Evolutionary conservation across 345 rosid genomes (phyloP).

Genomic region (Populus simonii): DNA sequence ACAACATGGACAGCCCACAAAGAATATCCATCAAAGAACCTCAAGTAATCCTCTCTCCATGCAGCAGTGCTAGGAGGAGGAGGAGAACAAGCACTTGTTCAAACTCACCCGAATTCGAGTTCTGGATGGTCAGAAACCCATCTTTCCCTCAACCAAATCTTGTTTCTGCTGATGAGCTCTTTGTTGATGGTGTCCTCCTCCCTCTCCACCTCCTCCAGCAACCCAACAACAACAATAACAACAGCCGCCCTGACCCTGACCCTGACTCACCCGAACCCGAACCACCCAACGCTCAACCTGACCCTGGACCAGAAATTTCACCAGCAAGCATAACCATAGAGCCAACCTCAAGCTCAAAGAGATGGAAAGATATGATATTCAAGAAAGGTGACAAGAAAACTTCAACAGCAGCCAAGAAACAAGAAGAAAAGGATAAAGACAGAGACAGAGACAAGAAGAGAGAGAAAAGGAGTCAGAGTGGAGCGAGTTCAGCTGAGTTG

Average conservation of each 20-base stretch:
- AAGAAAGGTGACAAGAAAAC: slow-evolving; percentile 46
- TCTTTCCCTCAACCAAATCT: slow-evolving; percentile 45
- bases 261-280: slow-evolving; percentile 19
- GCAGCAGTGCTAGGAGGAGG: slow-evolving; percentile 5
- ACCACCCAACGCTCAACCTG: slow-evolving; percentile 13
- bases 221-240: background rate
- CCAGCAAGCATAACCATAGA: slow-evolving; percentile 6
- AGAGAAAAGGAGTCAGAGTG: slow-evolving; percentile 30
- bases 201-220: slow-evolving; percentile 51
- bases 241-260: slow-evolving; percentile 13
- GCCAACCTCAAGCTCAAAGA: slow-evolving; percentile 39
- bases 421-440: background rate
- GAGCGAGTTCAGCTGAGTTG: slow-evolving; percentile 45
- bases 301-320: slow-evolving; percentile 10
- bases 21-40: background rate
- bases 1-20: background rate
- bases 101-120: slow-evolving; percentile 72
- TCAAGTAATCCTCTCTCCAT: slow-evolving; percentile 12
- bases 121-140: slow-evolving; percentile 58
- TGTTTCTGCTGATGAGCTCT: slow-evolving; percentile 73
- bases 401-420: background rate
- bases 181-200: slow-evolving; percentile 60
- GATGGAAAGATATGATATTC: slow-evolving; percentile 61
- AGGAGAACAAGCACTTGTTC: slow-evolving; percentile 19
- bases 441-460: slow-evolving; percentile 27